These are phyloP conservation scores for Hippophae tibetana DNA, from an alignment of 306 rosid genomes.

Conservation along the genomic window DNA sequence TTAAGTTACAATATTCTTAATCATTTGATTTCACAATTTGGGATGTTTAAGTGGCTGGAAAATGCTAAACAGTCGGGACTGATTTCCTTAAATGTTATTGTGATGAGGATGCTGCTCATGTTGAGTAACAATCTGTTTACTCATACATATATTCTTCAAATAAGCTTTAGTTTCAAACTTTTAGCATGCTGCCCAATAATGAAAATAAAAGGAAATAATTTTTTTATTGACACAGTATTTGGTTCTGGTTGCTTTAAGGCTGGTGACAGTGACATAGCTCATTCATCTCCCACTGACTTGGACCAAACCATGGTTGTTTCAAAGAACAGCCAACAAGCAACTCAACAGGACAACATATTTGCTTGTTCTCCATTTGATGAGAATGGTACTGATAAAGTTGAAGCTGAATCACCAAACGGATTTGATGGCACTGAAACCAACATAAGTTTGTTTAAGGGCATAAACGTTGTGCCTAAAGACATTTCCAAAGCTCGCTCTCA, in stretches of 20 bases:
- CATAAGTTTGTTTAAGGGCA: conserved; percentile 20
- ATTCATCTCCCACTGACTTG: conserved; percentile 22
- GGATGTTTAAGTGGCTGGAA: background rate
- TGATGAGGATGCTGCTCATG: too few species aligned
- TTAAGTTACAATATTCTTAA: conserved; percentile 16
- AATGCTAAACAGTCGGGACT: background rate
- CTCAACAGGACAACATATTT: conserved; percentile 22
- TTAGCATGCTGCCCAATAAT: too few species aligned
- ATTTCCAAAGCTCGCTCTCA: conserved; percentile 14
- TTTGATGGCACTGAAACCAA: conserved; percentile 22
- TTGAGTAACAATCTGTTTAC: too few species aligned
- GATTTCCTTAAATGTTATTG: background rate
- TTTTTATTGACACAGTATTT: background rate
- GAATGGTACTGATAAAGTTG: conserved; percentile 26
- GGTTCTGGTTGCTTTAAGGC: conserved; percentile 27
- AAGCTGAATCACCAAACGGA: conserved; percentile 18
- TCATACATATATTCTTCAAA: too few species aligned
- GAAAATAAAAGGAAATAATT: background rate
- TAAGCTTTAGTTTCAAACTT: too few species aligned
- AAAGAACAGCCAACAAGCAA: conserved; percentile 16
- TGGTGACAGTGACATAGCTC: conserved; percentile 21
- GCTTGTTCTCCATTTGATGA: conserved; percentile 12
- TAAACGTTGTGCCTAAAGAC: conserved; percentile 21
- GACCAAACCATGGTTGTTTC: conserved; percentile 16
- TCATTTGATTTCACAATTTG: background rate